Conservation (phyloP, 1,284 basidiomycete genomes). For the Pseudozyma tsukubaensis region DNA sequence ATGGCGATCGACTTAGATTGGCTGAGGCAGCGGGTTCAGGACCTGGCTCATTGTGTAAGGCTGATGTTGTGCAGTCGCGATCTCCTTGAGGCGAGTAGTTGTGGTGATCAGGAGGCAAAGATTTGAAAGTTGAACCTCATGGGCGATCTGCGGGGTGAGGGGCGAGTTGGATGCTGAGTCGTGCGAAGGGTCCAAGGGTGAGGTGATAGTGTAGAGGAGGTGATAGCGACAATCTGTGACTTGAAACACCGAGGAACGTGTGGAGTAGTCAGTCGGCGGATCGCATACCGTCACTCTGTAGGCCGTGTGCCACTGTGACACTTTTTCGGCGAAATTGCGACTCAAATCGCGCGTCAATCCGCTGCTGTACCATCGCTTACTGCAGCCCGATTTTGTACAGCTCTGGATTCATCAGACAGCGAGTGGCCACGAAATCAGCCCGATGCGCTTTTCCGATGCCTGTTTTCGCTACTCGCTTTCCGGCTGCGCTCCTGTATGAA, state of each 20-base stretch:
- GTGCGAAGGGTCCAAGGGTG: not conserved
- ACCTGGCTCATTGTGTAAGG: slow-evolving; percentile 10
- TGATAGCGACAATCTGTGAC: not conserved
- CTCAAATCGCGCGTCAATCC: slow-evolving; percentile 2
- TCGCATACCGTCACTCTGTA: not conserved
- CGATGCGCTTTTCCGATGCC: too few species aligned
- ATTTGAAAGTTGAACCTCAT: not conserved
- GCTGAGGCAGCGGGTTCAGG: not conserved
- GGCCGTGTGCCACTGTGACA: not conserved
- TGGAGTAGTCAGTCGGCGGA: slow-evolving; percentile 2
- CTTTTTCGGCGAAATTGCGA: not conserved
- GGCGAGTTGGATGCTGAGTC: not conserved
- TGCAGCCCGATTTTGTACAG: not conserved
- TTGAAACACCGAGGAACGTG: slow-evolving; percentile 1
- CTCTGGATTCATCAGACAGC: not conserved
- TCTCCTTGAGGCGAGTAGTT: not conserved
- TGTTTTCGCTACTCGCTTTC: too few species aligned
- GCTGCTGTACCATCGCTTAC: slow-evolving; percentile 7
- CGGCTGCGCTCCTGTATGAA: too few species aligned
- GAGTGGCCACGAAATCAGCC: too few species aligned
- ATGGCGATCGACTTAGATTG: slow-evolving; percentile 3
- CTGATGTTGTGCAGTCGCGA: slow-evolving; percentile 1
- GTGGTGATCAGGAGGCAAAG: not conserved
- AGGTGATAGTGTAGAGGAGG: not conserved
- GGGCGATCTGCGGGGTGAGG: not conserved